Percentiles rank a stretch among this genome's conserved stretches.
Conservation (phyloP, 2,329 filamentous ascomycete genomes). For the Bipolaris victoriae region DNA sequence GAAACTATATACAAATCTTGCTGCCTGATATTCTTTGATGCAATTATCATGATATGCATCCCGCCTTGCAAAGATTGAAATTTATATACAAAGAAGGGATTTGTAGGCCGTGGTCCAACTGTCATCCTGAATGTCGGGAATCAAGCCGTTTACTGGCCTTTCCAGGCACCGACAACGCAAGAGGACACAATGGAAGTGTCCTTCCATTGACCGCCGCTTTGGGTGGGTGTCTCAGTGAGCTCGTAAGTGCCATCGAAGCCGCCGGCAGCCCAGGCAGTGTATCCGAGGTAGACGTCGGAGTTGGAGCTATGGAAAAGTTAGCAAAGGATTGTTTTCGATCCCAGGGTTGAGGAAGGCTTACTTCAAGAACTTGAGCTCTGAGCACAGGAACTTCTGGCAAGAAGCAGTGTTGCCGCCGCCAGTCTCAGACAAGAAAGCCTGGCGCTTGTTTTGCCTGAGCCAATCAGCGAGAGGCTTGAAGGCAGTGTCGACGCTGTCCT, state of each 20-base stretch:
- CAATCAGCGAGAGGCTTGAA: slow-evolving; percentile 48
- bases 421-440: slow-evolving; percentile 52
- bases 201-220: slow-evolving; percentile 1
- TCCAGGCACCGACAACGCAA: neutral
- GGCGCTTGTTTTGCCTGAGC: slow-evolving; percentile 46
- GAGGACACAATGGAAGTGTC: neutral
- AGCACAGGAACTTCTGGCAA: slow-evolving; percentile 45
- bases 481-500: slow-evolving; percentile 40
- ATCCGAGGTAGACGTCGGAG: slow-evolving; percentile 26
- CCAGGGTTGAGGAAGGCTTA: neutral
- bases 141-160: neutral
- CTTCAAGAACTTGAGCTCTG: slow-evolving; percentile 40
- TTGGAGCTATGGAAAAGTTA: neutral
- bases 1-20: too few species aligned
- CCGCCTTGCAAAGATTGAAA: too few species aligned
- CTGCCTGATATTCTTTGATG: too few species aligned
- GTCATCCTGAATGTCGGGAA: neutral
- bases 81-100: too few species aligned
- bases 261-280: slow-evolving; percentile 39
- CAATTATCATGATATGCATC: too few species aligned
- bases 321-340: too few species aligned
- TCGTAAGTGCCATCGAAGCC: slow-evolving; percentile 24
- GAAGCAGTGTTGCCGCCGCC: slow-evolving; percentile 48
- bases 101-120: too few species aligned
- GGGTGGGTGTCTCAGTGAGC: neutral